Base-by-base conservation (phyloP, 441 rosid species). In the Jatropha podagrica region DNA sequence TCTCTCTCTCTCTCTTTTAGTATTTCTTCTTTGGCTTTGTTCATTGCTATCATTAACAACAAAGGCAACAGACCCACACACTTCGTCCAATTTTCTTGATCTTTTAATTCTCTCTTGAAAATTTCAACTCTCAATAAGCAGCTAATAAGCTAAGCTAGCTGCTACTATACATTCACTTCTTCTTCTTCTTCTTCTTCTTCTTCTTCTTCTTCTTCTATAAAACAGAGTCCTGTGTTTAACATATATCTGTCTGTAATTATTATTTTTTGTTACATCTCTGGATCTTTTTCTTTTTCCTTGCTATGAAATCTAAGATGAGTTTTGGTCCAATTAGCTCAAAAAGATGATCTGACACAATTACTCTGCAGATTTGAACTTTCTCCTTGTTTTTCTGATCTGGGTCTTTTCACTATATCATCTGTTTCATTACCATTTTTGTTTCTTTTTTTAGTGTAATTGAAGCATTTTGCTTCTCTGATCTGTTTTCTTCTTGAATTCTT, bases 1-100 rank as follows among this genome's bases (percentile, higher is more conserved):
- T 23, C 32, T 48, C 52, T 48, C 9, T 48, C 13, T 48, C 14
- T 48, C 64, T 65, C 32, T 58, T 65, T 32, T 61, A 20, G 52
- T 62, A 54, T 76, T 64, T 77, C 71, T 72, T 75, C 68, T 68
- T 69, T 72, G 52, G 60, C 71, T 75, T 74, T 71, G 78, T 61
- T 85, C 83, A 46, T 78, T 76, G 73, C 78, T 85, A 80, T 86
- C 82, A 77, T 80, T 79, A 70, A 80, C 85, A 78, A 76, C 77
- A 80, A 77, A 85, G 72, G 63, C 62, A 67, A 66, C 38, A 3
- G 37, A 14, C 76, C 42, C 72, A 27, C 49, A 32, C 40, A 17
- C 59, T 74, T 74, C 82, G 70, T 64, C 72, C 67, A 40, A 46
- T 52, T 48, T 83, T 42, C 5, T 7, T 66, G 0, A 27, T 61